These are phyloP conservation scores for Termitomyces sp. DNA, from an alignment of 768 basidiomycete genomes.

Conservation along the genomic window DNA sequence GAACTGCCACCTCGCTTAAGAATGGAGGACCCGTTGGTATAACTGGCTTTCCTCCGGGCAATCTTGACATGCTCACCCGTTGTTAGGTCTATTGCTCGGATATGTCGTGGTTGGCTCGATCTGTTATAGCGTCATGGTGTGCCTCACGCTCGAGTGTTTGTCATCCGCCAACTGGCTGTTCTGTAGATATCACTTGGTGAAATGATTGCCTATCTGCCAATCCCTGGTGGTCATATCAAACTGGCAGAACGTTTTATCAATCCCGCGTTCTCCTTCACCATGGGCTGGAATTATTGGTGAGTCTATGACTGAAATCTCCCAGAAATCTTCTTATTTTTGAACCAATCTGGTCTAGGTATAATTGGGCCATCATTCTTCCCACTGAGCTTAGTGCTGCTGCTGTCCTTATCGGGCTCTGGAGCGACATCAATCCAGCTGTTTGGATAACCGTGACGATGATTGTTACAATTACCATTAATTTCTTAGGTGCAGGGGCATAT, in stretches of 20 bases:
- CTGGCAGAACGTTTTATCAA: conserved; percentile 80
- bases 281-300: conserved; percentile 50
- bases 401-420: conserved; percentile 75
- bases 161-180: background rate
- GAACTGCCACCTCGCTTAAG: conserved; percentile 43
- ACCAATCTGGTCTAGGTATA: conserved; percentile 31
- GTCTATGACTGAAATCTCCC: background rate
- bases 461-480: conserved; percentile 71
- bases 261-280: conserved; percentile 58
- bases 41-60: background rate
- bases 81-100: conserved; percentile 59
- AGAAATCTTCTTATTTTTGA: background rate
- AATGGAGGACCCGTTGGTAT: conserved; percentile 67
- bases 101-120: conserved; percentile 62
- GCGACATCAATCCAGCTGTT: conserved; percentile 53
- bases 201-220: conserved; percentile 74
- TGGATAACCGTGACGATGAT: conserved; percentile 79
- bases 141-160: background rate
- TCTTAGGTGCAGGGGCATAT: conserved; percentile 73
- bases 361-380: conserved; percentile 62
- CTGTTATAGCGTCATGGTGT: conserved; percentile 68
- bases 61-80: background rate
- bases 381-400: conserved; percentile 74
- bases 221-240: conserved; percentile 77
- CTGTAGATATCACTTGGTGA: conserved; percentile 63